Evolutionary conservation across 2,329 filamentous ascomycete genomes (phyloP).

Genomic region (Colletotrichum sojae): DNA sequence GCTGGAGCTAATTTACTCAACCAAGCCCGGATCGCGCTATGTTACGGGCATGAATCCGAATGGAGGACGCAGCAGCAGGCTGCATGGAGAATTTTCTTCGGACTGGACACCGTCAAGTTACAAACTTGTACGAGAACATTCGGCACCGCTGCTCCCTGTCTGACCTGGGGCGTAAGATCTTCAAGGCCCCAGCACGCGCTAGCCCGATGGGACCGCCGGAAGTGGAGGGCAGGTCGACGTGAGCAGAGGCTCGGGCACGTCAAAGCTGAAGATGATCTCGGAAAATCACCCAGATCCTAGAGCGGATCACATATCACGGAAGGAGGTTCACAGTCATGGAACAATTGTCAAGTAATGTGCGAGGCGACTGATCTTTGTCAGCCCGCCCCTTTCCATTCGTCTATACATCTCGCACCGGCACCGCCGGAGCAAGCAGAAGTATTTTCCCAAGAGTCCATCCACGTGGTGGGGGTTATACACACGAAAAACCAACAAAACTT

Average conservation of each 20-base stretch:
- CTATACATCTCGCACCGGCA: slow-evolving; percentile 23
- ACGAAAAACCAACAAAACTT: slow-evolving; percentile 24
- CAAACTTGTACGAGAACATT: too few species aligned
- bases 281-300: background rate
- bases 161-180: too few species aligned
- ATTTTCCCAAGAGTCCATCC: slow-evolving; percentile 20
- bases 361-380: slow-evolving; percentile 18
- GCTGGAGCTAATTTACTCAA: too few species aligned
- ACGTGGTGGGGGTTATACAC: slow-evolving; percentile 23
- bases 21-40: too few species aligned
- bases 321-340: background rate
- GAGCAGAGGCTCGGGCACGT: fast-evolving
- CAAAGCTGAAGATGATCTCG: background rate
- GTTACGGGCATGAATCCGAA: too few species aligned
- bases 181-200: too few species aligned
- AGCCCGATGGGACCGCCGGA: too few species aligned
- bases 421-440: slow-evolving; percentile 27
- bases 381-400: slow-evolving; percentile 37
- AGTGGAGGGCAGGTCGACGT: too few species aligned
- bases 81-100: too few species aligned
- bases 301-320: background rate
- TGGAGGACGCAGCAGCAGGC: too few species aligned
- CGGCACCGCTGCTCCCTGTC: too few species aligned
- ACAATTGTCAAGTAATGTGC: slow-evolving; percentile 8
- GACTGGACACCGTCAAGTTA: too few species aligned